Conservation (phyloP, 768 basidiomycete species). For the Punctularia strigosozonata region DNA sequence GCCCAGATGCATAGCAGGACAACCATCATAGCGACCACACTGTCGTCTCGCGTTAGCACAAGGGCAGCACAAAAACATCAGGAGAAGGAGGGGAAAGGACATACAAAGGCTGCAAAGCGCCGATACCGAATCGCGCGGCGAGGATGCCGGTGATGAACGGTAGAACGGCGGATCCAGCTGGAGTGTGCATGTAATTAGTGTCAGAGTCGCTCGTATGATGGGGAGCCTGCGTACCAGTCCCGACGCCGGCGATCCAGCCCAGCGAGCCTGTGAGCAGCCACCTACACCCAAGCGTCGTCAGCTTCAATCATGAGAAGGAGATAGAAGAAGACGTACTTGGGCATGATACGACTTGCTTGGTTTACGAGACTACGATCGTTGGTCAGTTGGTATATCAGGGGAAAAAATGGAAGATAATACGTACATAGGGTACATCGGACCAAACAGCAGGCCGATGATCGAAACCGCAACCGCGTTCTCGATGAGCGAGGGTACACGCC, state of each 20-base stretch:
- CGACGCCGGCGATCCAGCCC: conserved; percentile 43
- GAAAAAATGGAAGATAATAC: too few species aligned
- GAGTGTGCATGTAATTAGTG: too few species aligned
- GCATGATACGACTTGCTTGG: conserved; percentile 29
- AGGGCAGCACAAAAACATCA: background rate
- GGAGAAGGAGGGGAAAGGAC: conserved; percentile 13
- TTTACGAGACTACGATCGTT: conserved; percentile 24
- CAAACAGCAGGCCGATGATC: conserved; percentile 40
- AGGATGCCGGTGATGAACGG: conserved; percentile 41
- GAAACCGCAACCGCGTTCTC: conserved; percentile 41
- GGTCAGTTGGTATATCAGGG: too few species aligned
- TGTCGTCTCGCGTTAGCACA: background rate
- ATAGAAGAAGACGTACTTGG: conserved; percentile 26
- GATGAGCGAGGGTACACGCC: conserved; percentile 43
- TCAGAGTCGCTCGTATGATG: too few species aligned
- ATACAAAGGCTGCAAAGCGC: conserved; percentile 36
- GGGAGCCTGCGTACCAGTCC: too few species aligned
- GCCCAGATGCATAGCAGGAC: conserved; percentile 12
- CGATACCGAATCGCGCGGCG: conserved; percentile 28
- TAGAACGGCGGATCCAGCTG: conserved; percentile 36
- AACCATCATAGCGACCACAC: conserved; percentile 12
- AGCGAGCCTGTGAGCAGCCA: conserved; percentile 15
- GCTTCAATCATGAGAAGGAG: background rate
- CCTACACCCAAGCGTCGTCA: too few species aligned
- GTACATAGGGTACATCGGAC: conserved; percentile 34